Percentiles rank a stretch among this genome's conserved stretches.
Evolutionary conservation across 1,139 yeast species (phyloP).

Genomic region (Blastobotrys buckinghamii): DNA sequence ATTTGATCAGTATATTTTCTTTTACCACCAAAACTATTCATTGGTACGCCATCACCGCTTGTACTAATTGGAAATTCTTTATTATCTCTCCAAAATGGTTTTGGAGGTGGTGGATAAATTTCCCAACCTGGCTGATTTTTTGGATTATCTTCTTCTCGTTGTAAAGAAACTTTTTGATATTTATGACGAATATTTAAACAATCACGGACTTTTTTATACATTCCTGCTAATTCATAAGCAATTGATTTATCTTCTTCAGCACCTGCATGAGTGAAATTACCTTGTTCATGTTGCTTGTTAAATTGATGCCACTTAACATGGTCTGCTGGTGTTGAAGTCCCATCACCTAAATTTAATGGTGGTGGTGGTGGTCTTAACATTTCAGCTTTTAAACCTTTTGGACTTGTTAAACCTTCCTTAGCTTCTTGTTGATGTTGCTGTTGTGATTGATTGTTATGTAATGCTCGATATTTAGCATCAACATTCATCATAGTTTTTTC

Average conservation of each 20-base stretch:
- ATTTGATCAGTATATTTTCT: constrained; percentile 17
- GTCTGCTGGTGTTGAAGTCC: constrained; percentile 4
- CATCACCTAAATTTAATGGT: constrained; percentile 17
- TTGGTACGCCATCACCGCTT: background rate
- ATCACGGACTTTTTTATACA: constrained; percentile 63
- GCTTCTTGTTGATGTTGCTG: background rate
- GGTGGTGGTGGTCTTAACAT: constrained; percentile 27
- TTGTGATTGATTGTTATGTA: constrained; percentile 25
- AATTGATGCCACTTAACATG: constrained; percentile 13
- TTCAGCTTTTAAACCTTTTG: constrained; percentile 16
- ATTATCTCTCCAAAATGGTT: constrained; percentile 70
- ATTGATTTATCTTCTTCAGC: constrained; percentile 53
- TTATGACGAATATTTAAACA: constrained; percentile 74
- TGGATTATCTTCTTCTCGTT: constrained; percentile 73
- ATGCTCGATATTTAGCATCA: constrained; percentile 63
- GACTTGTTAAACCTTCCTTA: constrained; percentile 18
- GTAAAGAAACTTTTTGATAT: constrained; percentile 67
- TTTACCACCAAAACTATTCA: constrained; percentile 13
- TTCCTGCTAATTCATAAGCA: constrained; percentile 59
- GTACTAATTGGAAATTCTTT: constrained; percentile 5
- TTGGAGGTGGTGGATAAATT: constrained; percentile 91
- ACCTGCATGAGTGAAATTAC: constrained; percentile 26
- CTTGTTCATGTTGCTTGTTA: constrained; percentile 22
- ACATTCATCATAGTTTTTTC: constrained; percentile 62
- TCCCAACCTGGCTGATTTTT: constrained; percentile 67